Conservation (phyloP, 257 asterid species). For the Plantago major region DNA sequence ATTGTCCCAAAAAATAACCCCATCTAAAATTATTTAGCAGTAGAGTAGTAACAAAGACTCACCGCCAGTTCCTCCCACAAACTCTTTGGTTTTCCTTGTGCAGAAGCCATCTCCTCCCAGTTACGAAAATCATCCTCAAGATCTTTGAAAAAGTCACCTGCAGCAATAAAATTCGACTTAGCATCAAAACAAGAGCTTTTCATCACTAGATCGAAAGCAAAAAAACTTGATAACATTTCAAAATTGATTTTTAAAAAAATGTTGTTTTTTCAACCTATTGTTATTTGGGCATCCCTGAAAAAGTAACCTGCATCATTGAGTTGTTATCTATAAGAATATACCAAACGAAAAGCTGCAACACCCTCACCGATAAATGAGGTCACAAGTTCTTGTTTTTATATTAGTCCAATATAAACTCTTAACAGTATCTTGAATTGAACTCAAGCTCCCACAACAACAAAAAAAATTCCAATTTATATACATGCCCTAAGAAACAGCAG, state of each 20-base stretch:
- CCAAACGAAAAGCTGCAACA: constrained; percentile 12
- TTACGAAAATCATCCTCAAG: constrained; percentile 85
- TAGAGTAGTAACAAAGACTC: constrained; percentile 23
- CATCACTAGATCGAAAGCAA: constrained; percentile 10
- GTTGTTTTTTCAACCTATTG: constrained; percentile 62
- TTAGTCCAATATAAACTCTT: background rate
- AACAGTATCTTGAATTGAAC: no score
- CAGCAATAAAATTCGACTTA: constrained; percentile 26
- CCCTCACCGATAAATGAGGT: constrained; percentile 14
- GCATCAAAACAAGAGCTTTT: constrained; percentile 13
- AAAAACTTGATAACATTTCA: constrained; percentile 13
- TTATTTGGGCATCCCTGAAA: constrained; percentile 84
- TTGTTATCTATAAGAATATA: constrained; percentile 49
- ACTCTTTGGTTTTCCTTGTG: constrained; percentile 84
- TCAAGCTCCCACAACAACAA: no score
- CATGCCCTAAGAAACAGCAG: no score
- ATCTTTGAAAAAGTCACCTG: constrained; percentile 90
- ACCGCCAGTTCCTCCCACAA: constrained; percentile 93
- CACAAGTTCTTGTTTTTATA: background rate
- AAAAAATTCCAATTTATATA: no score
- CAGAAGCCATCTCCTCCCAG: constrained; percentile 69
- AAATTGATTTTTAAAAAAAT: constrained; percentile 24
- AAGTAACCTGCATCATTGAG: constrained; percentile 84
- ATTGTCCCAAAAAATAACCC: no score
- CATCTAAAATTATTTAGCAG: constrained; percentile 8